A percentile compares a stretch with the other conserved stretches of the same genome.
Evolutionary conservation across 768 basidiomycete genomes (phyloP).

Genomic region (Rhizopogon roseolus): DNA sequence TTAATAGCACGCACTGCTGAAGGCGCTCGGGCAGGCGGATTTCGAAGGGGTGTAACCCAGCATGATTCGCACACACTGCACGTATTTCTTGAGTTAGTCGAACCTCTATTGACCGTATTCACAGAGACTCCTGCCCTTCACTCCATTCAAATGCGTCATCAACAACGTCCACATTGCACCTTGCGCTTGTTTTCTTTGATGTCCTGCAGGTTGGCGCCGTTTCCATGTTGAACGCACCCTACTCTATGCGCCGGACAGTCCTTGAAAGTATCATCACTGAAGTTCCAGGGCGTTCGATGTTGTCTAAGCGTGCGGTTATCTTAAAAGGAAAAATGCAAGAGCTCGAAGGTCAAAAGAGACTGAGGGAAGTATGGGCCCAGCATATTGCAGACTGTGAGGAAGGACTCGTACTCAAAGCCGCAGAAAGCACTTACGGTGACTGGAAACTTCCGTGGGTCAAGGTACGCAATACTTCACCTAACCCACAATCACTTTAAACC

Average conservation of each 20-base stretch:
- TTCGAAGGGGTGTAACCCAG: conserved; percentile 10
- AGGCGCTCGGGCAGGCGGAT: conserved; percentile 38
- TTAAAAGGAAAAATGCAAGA: conserved; percentile 7
- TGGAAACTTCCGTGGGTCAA: conserved; percentile 75
- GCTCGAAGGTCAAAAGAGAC: conserved; percentile 14
- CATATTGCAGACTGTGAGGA: conserved; percentile 53
- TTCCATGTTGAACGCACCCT: conserved; percentile 52
- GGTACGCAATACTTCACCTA: conserved; percentile 27
- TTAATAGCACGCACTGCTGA: conserved; percentile 55
- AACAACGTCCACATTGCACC: conserved; percentile 39
- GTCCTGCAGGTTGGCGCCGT: conserved; percentile 63
- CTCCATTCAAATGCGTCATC: conserved; percentile 35
- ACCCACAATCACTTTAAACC: neutral
- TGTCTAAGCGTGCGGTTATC: conserved; percentile 54
- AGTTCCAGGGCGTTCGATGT: conserved; percentile 57
- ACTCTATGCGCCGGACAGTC: conserved; percentile 51
- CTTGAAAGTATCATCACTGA: conserved; percentile 54
- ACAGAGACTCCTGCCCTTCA: conserved; percentile 36
- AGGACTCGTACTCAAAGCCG: conserved; percentile 77
- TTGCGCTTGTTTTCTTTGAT: conserved; percentile 88
- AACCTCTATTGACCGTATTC: conserved; percentile 26
- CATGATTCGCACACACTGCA: conserved; percentile 18
- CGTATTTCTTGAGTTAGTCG: conserved; percentile 14
- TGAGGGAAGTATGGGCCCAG: conserved; percentile 45
- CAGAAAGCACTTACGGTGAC: conserved; percentile 64